These are phyloP conservation scores for Phalaenopsis aphrodite DNA, from an alignment of 106 monocot genomes.

Conservation along the genomic window DNA sequence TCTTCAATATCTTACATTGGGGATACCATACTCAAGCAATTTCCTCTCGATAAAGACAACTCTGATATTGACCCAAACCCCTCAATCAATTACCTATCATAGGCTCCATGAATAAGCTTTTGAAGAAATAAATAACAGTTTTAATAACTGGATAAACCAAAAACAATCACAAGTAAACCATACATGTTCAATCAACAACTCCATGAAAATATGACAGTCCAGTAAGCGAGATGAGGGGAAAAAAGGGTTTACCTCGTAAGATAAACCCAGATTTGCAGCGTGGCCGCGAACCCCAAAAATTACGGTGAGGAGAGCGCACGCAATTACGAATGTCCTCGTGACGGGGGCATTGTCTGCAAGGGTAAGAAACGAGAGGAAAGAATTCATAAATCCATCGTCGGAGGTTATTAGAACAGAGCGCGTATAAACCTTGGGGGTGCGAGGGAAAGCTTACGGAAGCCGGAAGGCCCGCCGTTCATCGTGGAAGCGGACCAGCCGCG, in stretches of 20 bases:
- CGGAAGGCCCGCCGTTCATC: conserved; percentile 57
- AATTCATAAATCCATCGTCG: background rate
- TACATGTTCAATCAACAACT: background rate
- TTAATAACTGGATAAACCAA: background rate
- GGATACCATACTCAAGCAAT: background rate
- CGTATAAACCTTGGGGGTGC: background rate
- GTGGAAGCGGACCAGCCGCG: background rate
- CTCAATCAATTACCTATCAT: background rate
- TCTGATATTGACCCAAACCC: background rate
- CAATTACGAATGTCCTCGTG: conserved; percentile 36
- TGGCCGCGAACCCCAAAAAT: conserved; percentile 26
- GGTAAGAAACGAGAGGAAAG: background rate
- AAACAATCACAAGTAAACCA: background rate
- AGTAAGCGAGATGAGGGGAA: background rate
- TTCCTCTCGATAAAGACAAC: background rate
- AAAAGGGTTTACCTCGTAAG: conserved; percentile 28
- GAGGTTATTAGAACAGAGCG: background rate
- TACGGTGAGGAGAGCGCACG: conserved; percentile 34
- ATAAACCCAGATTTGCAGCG: conserved; percentile 29
- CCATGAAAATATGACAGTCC: background rate
- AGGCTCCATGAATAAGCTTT: background rate
- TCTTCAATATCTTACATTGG: background rate
- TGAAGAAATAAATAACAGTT: background rate
- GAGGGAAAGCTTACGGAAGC: conserved; percentile 35
- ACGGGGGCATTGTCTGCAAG: conserved; percentile 56